Evolutionary conservation across 1,139 yeast species (phyloP), one percentile per base, ranked within the genome.

Genomic region (Pichia sp.): DNA sequence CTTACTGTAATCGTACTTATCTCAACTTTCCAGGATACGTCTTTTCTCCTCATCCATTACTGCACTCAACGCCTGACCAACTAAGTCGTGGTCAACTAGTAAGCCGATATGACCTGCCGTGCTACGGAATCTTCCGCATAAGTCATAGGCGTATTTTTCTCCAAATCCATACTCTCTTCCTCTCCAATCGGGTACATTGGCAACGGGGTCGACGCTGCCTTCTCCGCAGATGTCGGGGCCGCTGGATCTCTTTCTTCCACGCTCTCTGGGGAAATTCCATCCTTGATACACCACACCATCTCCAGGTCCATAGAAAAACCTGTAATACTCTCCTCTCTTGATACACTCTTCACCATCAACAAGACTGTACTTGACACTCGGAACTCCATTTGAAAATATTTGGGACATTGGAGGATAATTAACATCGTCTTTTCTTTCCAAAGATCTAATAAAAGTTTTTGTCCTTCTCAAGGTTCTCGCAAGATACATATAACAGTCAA

Each of bases 221-320:
- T 22, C 23, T 10, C 48, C 50, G 41, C 50, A 47, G 8, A 9
- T 30, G 12, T 52, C 50, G 5, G 48, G 53, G 39, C 41, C 42
- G n/a, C 41, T 41, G 1, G 28, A 21, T 36, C 50, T 41, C 12
- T 41, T 21, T 7, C 56, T 46, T 7, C 51, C 95, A 58, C 75
- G 74, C 12, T 58, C 60, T 61, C 85, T 86, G 0, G 97, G 96
- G 81, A 89, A 79, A 41, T 87, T 69, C 84, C 91, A 85, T 57
- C 80, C 80, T 60, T 85, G 88, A 67, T 87, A 89, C 1, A 89
- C 87, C 16, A 90, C 96, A 34, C 97, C 97, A 64, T 90, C 97
- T 7, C 97, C 97, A 9, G 90, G 90, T 0, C 96, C 96, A 65
- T 87, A 89, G 60, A 78, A 80, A 60, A 88, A 85, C 59, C 87